Evolutionary conservation across 768 basidiomycete species (phyloP).

Genomic region (Tricholoma bakamatsutake): DNA sequence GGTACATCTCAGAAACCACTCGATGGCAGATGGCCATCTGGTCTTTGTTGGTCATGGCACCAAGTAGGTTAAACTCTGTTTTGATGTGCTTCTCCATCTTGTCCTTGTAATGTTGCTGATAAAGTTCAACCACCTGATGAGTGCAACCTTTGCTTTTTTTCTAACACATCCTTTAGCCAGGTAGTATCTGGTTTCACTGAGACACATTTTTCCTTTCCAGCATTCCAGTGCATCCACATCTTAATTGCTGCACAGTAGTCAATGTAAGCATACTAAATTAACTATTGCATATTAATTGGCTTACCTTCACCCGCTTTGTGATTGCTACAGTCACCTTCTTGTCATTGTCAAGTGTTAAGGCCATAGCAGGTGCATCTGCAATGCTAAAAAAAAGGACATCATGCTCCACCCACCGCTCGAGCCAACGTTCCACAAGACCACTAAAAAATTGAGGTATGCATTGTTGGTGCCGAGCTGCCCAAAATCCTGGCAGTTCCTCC

Average conservation of each 20-base stretch:
- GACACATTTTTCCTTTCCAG: background rate
- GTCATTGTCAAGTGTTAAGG: background rate
- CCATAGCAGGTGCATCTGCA: background rate
- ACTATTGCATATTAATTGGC: background rate
- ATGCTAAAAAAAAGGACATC: background rate
- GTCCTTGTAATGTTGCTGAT: background rate
- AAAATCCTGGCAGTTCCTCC: background rate
- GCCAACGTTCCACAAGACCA: background rate
- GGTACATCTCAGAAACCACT: constrained; percentile 13
- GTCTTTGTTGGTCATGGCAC: background rate
- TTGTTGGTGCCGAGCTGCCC: background rate
- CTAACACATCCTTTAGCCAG: background rate
- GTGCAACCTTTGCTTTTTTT: background rate
- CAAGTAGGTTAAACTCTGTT: background rate
- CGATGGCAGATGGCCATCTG: background rate
- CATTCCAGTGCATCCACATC: background rate
- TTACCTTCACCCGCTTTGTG: background rate
- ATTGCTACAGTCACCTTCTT: background rate
- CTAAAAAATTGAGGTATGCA: background rate
- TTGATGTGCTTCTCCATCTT: background rate
- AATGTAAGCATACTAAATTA: background rate
- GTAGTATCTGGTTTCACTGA: background rate
- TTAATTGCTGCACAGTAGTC: background rate
- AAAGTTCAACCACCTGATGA: background rate
- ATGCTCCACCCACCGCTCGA: background rate